Conservation (phyloP, 2,329 filamentous ascomycete species). For the Penicillium sp. region DNA sequence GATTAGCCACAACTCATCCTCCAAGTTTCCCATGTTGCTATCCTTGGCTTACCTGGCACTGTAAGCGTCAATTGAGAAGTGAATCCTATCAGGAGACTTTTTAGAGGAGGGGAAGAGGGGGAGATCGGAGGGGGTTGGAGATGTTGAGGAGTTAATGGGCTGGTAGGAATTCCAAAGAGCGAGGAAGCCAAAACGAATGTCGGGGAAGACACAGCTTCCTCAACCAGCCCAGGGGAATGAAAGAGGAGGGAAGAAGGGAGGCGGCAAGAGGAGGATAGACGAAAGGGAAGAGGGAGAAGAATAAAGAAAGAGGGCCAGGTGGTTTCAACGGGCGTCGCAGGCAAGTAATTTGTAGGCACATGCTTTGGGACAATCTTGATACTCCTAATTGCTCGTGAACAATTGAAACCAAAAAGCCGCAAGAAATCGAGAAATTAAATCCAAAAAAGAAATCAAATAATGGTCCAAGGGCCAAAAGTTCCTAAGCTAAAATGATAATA, state of each 20-base stretch:
- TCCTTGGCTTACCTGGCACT: not conserved
- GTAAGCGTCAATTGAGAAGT: constrained; percentile 13
- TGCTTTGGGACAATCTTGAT: constrained; percentile 24
- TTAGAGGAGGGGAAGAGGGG: not conserved
- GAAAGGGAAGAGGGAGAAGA: constrained; percentile 19
- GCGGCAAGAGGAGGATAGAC: constrained; percentile 22
- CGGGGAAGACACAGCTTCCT: constrained; percentile 30
- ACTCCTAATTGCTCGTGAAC: constrained; percentile 15
- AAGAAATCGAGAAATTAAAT: constrained; percentile 26
- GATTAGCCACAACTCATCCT: not conserved
- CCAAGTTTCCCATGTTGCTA: not conserved
- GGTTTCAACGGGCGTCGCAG: constrained; percentile 18
- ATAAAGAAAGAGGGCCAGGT: constrained; percentile 16
- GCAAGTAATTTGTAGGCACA: constrained; percentile 34
- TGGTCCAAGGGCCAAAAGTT: not conserved
- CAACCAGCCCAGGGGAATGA: constrained; percentile 26
- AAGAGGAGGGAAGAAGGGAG: constrained; percentile 21
- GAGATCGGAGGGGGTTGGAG: not conserved
- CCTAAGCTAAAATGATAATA: constrained; percentile 17
- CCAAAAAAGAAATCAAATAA: constrained; percentile 18
- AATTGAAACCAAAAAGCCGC: constrained; percentile 13
- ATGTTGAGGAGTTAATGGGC: constrained; percentile 7
- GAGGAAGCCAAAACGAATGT: constrained; percentile 31
- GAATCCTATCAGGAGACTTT: not conserved
- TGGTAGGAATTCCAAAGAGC: constrained; percentile 17